phyloP scores from a whole-genome alignment of 345 rosid genomes.

The Heritiera littoralis region DNA sequence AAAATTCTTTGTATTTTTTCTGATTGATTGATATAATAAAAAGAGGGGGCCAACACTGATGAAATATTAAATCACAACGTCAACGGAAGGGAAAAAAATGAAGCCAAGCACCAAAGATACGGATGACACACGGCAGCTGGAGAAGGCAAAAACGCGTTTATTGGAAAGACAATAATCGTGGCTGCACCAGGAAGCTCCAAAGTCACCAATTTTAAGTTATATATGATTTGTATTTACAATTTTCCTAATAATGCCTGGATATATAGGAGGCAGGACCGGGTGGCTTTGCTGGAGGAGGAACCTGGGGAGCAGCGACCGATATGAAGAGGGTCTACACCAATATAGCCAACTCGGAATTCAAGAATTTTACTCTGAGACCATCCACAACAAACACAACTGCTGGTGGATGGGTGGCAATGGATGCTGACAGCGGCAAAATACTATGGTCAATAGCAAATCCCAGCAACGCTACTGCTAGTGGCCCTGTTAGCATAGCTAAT shows the following conservation, averaged over 20 bases:
- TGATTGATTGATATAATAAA: too few species aligned
- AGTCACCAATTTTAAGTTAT: too few species aligned
- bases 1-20: too few species aligned
- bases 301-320: constrained; percentile 44
- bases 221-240: too few species aligned
- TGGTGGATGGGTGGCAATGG: constrained; percentile 40
- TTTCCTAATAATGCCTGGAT: not conserved
- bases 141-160: too few species aligned
- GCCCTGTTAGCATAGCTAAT: constrained; percentile 34
- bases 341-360: constrained; percentile 24
- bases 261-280: constrained; percentile 37
- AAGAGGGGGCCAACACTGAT: too few species aligned
- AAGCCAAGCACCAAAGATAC: too few species aligned
- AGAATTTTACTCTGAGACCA: constrained; percentile 32
- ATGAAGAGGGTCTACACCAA: constrained; percentile 35
- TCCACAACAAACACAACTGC: constrained; percentile 13
- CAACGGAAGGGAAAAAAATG: too few species aligned
- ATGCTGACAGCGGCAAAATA: constrained; percentile 22
- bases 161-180: too few species aligned
- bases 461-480: constrained; percentile 14
- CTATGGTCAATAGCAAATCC: constrained; percentile 33
- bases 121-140: too few species aligned
- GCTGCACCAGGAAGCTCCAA: too few species aligned
- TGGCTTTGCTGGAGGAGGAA: constrained; percentile 32
- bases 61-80: too few species aligned